These are phyloP conservation scores for Pleoardoris graminearum DNA, from an alignment of 2,329 filamentous ascomycete species.

Conservation along the genomic window DNA sequence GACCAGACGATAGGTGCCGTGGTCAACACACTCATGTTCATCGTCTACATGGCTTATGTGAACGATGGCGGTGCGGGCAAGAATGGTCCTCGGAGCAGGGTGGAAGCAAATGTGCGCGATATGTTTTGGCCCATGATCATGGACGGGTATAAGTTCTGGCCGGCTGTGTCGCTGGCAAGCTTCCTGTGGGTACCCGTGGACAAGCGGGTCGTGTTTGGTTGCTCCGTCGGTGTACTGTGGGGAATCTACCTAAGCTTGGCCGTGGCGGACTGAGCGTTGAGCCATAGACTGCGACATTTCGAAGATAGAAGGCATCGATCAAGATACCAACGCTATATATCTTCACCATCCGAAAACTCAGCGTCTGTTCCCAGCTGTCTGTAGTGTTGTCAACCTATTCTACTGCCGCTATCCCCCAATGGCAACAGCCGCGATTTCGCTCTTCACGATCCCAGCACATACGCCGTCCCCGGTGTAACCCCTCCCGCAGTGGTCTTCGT, in stretches of 20 bases:
- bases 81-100: conserved; percentile 32
- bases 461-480: too few relatives aligned
- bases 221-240: conserved; percentile 73
- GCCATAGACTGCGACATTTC: neutral
- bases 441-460: too few relatives aligned
- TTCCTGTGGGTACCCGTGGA: conserved; percentile 74
- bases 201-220: conserved; percentile 70
- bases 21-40: conserved; percentile 68
- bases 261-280: conserved; percentile 25
- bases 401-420: too few relatives aligned
- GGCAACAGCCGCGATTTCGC: too few relatives aligned
- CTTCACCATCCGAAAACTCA: too few relatives aligned
- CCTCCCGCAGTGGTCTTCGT: too few relatives aligned
- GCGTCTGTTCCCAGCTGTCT: too few relatives aligned
- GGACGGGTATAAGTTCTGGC: conserved; percentile 76
- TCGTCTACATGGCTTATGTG: conserved; percentile 60
- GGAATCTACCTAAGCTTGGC: conserved; percentile 73
- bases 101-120: conserved; percentile 35
- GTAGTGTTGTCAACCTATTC: too few relatives aligned
- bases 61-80: conserved; percentile 36
- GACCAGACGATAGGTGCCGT: conserved; percentile 70
- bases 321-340: neutral
- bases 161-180: conserved; percentile 69
- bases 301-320: neutral
- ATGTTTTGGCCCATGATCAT: conserved; percentile 60